Evolutionary conservation across 495 filamentous ascomycete species (phyloP).

Genomic region (Podospora fimiseda): DNA sequence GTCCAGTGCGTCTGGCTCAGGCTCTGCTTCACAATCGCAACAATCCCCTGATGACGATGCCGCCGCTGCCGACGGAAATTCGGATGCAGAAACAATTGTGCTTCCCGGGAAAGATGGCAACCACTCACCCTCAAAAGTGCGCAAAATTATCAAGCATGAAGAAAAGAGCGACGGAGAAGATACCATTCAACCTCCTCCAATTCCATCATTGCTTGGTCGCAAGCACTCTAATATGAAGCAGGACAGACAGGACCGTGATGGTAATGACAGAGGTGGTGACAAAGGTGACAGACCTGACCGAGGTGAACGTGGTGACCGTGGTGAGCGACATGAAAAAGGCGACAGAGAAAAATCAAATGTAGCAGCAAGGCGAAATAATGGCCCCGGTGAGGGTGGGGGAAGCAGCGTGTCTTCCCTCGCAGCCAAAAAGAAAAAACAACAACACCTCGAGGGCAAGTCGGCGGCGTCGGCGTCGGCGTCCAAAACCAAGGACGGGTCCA

Average conservation of each 20-base stretch:
- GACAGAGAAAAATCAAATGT: conserved; percentile 26
- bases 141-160: conserved; percentile 65
- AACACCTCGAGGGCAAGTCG: conserved; percentile 28
- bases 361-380: too few relatives aligned
- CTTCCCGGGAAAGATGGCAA: conserved; percentile 62
- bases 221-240: conserved; percentile 30
- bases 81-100: conserved; percentile 77
- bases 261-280: conserved; percentile 13
- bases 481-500: conserved; percentile 43
- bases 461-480: too few relatives aligned
- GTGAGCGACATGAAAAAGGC: too few relatives aligned
- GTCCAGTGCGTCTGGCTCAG: conserved; percentile 13
- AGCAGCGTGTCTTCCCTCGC: conserved; percentile 14
- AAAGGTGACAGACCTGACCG: conserved; percentile 23
- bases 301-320: conserved; percentile 15
- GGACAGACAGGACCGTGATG: conserved; percentile 20
- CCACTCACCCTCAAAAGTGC: conserved; percentile 58
- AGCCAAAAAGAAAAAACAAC: conserved; percentile 46
- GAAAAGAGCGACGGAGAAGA: conserved; percentile 52
- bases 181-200: conserved; percentile 16
- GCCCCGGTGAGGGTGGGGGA: conserved; percentile 8
- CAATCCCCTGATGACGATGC: conserved; percentile 33
- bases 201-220: conserved; percentile 23
- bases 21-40: conserved; percentile 16
- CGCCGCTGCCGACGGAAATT: conserved; percentile 50